A percentile compares a stretch with the other conserved stretches of the same genome.
phyloP scores from a whole-genome alignment of 768 basidiomycete genomes.

The Ramaria sp. region DNA sequence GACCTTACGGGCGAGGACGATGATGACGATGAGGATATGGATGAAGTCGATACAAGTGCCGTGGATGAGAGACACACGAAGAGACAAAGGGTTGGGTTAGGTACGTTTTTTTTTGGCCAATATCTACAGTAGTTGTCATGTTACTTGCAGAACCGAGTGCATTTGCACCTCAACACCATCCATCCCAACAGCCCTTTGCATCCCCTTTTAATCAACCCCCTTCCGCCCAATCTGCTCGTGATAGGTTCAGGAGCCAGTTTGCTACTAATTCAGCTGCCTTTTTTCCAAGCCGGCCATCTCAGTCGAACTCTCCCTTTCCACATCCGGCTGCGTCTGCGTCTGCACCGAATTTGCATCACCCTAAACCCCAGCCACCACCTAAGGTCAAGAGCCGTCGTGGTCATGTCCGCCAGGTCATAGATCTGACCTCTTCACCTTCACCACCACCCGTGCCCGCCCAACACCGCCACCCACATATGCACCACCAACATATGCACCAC shows the following conservation, averaged over 20 bases:
- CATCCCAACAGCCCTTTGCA: constrained; percentile 15
- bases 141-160: constrained; percentile 17
- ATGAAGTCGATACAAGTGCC: constrained; percentile 8
- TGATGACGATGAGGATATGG: constrained; percentile 21
- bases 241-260: constrained; percentile 42
- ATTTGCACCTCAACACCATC: constrained; percentile 14
- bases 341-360: constrained; percentile 12
- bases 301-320: constrained; percentile 17
- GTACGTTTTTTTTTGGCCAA: constrained; percentile 20
- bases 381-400: constrained; percentile 25
- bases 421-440: constrained; percentile 60
- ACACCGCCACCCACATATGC: constrained; percentile 20
- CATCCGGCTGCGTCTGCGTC: constrained; percentile 16
- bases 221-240: constrained; percentile 9
- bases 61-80: constrained; percentile 12
- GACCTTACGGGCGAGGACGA: constrained; percentile 58
- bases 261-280: constrained; percentile 29
- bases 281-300: constrained; percentile 18
- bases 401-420: constrained; percentile 38
- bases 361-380: constrained; percentile 15
- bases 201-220: background rate
- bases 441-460: constrained; percentile 35
- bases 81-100: constrained; percentile 31
- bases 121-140: constrained; percentile 16
- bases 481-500: constrained; percentile 13